phyloP scores from a whole-genome alignment of 2,329 filamentous ascomycete genomes.

The Colletotrichum costaricense region DNA sequence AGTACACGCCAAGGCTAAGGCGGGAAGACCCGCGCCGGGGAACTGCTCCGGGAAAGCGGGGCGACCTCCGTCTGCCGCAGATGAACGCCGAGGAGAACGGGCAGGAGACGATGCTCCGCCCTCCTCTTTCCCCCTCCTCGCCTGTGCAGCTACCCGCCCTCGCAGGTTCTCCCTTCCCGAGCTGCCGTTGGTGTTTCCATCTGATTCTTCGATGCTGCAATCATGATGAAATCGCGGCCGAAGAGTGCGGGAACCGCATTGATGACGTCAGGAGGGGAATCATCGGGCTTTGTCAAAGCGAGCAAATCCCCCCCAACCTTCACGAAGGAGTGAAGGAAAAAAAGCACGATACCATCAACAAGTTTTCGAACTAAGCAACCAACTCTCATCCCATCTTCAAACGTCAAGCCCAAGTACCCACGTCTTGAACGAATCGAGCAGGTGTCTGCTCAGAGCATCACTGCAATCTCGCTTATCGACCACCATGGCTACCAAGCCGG shows the following conservation, averaged over 20 bases:
- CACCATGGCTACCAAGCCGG: conserved; percentile 24
- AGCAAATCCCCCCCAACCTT: not conserved
- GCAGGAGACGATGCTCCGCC: conserved; percentile 10
- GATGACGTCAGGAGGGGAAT: conserved; percentile 25
- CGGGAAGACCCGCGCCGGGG: conserved; percentile 15
- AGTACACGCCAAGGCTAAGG: not conserved
- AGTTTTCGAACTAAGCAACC: no score
- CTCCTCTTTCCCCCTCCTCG: not conserved
- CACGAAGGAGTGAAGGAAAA: not conserved
- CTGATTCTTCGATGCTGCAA: conserved; percentile 17
- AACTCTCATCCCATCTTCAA: no score
- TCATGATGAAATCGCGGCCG: conserved; percentile 21
- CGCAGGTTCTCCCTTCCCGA: not conserved
- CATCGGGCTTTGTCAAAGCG: not conserved
- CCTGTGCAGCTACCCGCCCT: not conserved
- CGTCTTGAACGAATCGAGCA: not conserved
- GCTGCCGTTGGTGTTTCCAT: not conserved
- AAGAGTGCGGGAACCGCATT: not conserved
- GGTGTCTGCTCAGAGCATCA: not conserved
- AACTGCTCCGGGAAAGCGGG: not conserved
- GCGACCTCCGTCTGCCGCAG: not conserved
- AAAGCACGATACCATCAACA: not conserved
- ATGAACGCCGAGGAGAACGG: not conserved
- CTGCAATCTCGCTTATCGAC: not conserved
- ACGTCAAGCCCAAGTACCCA: no score